phyloP scores from a whole-genome alignment of 257 asterid genomes.

The Paraleonurus japonicus region DNA sequence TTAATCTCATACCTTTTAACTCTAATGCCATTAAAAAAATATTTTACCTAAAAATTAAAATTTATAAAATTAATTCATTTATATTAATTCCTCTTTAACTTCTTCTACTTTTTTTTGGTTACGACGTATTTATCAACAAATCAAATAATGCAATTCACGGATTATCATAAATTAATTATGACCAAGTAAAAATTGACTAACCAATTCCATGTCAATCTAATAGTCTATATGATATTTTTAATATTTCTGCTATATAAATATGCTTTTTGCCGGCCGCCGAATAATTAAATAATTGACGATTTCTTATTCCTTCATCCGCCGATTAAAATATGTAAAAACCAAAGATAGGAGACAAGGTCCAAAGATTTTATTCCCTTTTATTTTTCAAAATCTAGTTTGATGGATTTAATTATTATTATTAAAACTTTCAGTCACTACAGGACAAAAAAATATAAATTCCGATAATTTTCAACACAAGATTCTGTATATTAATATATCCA shows the following conservation, averaged over 20 bases:
- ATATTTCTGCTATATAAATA: background rate
- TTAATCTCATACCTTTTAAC: too few relatives aligned
- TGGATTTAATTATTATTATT: background rate
- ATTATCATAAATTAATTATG: background rate
- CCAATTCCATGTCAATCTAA: background rate
- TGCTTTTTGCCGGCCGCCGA: background rate
- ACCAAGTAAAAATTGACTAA: background rate
- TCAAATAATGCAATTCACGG: background rate
- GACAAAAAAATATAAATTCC: background rate
- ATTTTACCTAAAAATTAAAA: too few relatives aligned
- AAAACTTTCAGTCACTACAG: background rate
- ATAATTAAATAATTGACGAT: constrained; percentile 16
- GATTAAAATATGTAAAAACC: constrained; percentile 20
- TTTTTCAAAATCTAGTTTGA: constrained; percentile 10
- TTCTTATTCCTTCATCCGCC: constrained; percentile 1
- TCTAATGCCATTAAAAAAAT: too few relatives aligned
- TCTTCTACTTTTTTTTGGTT: background rate
- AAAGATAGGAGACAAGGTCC: constrained; percentile 25
- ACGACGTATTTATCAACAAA: background rate
- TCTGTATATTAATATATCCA: constrained; percentile 21
- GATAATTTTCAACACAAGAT: constrained; percentile 8
- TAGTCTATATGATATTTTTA: background rate
- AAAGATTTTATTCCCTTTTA: constrained; percentile 32
- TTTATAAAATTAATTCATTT: too few relatives aligned
- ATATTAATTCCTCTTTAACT: too few relatives aligned